Base-by-base conservation (phyloP, 495 filamentous ascomycete genomes). In the Aspergillus nidulans region DNA sequence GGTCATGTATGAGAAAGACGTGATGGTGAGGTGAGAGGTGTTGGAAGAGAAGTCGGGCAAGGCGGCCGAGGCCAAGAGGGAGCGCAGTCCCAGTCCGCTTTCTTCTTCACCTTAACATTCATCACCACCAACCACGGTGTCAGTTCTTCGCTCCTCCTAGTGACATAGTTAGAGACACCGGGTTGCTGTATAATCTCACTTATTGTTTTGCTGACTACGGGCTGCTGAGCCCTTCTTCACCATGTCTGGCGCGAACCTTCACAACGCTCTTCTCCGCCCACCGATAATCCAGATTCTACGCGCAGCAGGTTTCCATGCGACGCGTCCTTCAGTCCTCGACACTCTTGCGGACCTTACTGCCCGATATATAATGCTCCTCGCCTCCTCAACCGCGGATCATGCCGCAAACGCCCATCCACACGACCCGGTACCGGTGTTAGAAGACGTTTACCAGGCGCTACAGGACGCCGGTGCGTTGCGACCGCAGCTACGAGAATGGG, bases 281-380 rank as follows among this genome's bases (percentile, higher is more conserved):
- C 82, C 84, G 26, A 80, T 95, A 52, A 82, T 95, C 52, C 88
- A 94, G 59, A 91, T 94, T 63, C 82, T 96, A 28, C 88, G 91
- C 61, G 89, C 90, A 26, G 81, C 88, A 28, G 91, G 91, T 71
- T 95, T 91, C 69, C 86, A 92, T 61, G 70, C 82, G 6, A 86
- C 88, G 3, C 81, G 81, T 24, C 83, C 87, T 4, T 84, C 85
- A 0, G 90, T 91, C 16, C 71, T 95, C 15, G 91, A 96, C 69
- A 80, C 87, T 13, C 59, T 95, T 9, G 81, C 86, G 18, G 87
- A 94, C 62, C 72, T 96, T 7, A 81, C 88, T 0, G 83, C 81
- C 2, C 84, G 84, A 55, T 91, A 95, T 70, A 66, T 95, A 26
- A 72, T 81, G 55, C 72, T 85, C 13, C 84, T 96, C 21, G 82